A percentile compares a stretch with the other conserved stretches of the same genome.
Evolutionary conservation across 257 asterid genomes (phyloP).

Genomic region (Pogostemon cablin): DNA sequence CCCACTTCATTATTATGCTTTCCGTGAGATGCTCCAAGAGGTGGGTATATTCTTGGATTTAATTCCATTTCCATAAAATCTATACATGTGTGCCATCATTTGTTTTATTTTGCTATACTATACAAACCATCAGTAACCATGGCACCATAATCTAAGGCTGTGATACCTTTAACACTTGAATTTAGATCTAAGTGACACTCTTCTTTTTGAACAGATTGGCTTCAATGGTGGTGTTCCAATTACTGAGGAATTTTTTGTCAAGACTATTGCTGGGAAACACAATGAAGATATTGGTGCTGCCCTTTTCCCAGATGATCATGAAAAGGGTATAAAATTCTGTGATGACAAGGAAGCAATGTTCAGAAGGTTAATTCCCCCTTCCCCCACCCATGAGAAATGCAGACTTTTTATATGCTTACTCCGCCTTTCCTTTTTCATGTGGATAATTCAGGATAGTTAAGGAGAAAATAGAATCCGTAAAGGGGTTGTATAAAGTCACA

Average conservation of each 20-base stretch:
- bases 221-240: conserved; percentile 89
- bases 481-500: conserved; percentile 63
- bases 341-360: conserved; percentile 88
- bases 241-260: conserved; percentile 58
- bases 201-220: conserved; percentile 62
- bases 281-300: conserved; percentile 67
- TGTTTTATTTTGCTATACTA: neutral
- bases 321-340: conserved; percentile 66
- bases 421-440: conserved; percentile 19
- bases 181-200: conserved; percentile 11
- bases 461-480: conserved; percentile 70
- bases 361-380: conserved; percentile 55
- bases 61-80: neutral
- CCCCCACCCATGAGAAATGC: neutral
- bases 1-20: conserved; percentile 79
- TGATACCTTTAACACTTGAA: neutral
- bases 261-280: conserved; percentile 83
- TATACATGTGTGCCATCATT: conserved; percentile 8
- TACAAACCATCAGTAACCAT: conserved; percentile 7
- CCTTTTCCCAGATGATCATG: conserved; percentile 88
- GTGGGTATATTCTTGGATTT: conserved; percentile 36
- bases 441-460: conserved; percentile 59
- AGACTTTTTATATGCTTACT: conserved; percentile 1
- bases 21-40: conserved; percentile 77
- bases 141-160: neutral